Conservation (phyloP, 768 basidiomycete species). For the Daedalea quercina region DNA sequence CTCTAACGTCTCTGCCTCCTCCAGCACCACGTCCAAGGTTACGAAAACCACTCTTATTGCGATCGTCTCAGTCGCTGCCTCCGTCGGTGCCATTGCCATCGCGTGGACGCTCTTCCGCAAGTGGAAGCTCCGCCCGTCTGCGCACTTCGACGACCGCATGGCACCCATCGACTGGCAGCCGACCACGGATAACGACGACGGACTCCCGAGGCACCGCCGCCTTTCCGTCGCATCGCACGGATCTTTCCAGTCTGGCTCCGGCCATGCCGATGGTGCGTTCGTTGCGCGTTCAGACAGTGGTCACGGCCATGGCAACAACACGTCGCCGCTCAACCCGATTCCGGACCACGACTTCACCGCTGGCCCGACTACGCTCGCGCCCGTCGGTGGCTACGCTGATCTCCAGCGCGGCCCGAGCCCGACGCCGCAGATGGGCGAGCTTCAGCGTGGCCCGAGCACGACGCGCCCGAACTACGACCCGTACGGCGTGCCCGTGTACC, state of each 20-base stretch:
- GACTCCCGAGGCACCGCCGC: slow-evolving; percentile 42
- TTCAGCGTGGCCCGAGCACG: slow-evolving; percentile 41
- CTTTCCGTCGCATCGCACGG: slow-evolving; percentile 48
- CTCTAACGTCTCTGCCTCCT: slow-evolving; percentile 12
- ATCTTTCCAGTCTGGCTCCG: slow-evolving; percentile 58
- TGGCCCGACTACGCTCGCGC: slow-evolving; percentile 46
- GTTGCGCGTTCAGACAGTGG: slow-evolving; percentile 25
- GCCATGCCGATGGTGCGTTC: slow-evolving; percentile 24
- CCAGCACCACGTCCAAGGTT: slow-evolving; percentile 30
- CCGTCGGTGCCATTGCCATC: slow-evolving; percentile 60
- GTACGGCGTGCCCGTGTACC: slow-evolving; percentile 53
- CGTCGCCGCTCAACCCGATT: slow-evolving; percentile 33
- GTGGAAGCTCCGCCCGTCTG: slow-evolving; percentile 82
- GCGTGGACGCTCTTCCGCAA: slow-evolving; percentile 90
- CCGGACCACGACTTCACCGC: slow-evolving; percentile 78
- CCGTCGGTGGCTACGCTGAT: slow-evolving; percentile 79
- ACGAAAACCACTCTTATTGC: slow-evolving; percentile 44
- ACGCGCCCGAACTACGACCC: slow-evolving; percentile 43
- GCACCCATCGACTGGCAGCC: slow-evolving; percentile 88
- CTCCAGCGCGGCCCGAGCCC: slow-evolving; percentile 70
- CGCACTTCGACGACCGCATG: slow-evolving; percentile 77
- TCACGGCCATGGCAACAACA: slow-evolving; percentile 13
- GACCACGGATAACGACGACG: slow-evolving; percentile 39
- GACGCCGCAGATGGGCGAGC: slow-evolving; percentile 57
- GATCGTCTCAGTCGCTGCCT: slow-evolving; percentile 64